These are phyloP conservation scores for Cercospora sesami DNA, from an alignment of 2,329 filamentous ascomycete genomes.

Conservation along the genomic window DNA sequence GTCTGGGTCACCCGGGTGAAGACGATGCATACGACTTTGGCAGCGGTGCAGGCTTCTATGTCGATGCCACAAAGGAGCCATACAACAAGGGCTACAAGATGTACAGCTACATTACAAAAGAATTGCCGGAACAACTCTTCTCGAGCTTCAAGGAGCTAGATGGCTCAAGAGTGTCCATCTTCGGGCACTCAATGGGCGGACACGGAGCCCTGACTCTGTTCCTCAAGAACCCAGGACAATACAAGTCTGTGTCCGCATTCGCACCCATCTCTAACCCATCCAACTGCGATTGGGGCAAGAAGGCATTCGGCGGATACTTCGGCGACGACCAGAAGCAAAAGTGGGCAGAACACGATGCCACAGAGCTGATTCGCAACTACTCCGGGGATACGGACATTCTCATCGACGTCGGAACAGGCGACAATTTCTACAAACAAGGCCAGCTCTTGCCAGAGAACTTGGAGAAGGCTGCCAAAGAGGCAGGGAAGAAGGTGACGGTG, in stretches of 20 bases:
- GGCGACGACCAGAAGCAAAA: conserved; percentile 68
- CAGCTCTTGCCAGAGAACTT: conserved; percentile 96
- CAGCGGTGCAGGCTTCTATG: conserved; percentile 87
- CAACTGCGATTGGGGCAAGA: conserved; percentile 89
- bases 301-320: conserved; percentile 90
- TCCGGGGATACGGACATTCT: conserved; percentile 72
- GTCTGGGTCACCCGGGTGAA: conserved; percentile 77
- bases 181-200: conserved; percentile 95
- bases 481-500: conserved; percentile 71
- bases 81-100: conserved; percentile 83
- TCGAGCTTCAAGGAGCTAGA: conserved; percentile 71
- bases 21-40: conserved; percentile 91
- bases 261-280: conserved; percentile 36
- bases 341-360: conserved; percentile 91
- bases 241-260: conserved; percentile 50
- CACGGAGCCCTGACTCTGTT: conserved; percentile 92
- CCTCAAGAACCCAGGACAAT: conserved; percentile 86
- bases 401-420: conserved; percentile 89
- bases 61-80: conserved; percentile 76
- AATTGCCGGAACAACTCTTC: conserved; percentile 80
- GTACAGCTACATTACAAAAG: conserved; percentile 87
- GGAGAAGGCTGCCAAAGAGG: conserved; percentile 72
- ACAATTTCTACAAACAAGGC: conserved; percentile 94
- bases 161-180: conserved; percentile 70
- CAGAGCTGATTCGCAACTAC: conserved; percentile 79